phyloP scores from a whole-genome alignment of 768 basidiomycete genomes.

The Calocera viscosa region DNA sequence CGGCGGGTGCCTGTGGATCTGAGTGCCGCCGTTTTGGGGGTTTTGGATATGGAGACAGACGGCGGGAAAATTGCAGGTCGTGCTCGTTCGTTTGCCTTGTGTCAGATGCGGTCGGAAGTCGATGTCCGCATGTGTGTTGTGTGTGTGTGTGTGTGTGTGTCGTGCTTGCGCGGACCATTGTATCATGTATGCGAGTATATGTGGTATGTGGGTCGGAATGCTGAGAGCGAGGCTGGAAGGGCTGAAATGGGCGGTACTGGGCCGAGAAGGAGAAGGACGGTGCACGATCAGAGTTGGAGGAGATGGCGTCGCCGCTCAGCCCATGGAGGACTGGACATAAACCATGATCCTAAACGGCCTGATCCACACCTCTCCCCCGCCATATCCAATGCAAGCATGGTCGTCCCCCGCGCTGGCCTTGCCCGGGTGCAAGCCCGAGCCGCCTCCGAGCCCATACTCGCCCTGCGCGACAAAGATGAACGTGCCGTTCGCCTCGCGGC shows the following conservation, averaged over 20 bases:
- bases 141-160: too few species aligned
- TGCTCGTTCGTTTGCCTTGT: too few species aligned
- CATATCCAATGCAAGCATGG: slow-evolving; percentile 26
- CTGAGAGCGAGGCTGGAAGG: background rate
- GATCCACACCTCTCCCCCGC: slow-evolving; percentile 27
- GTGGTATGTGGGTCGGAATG: too few species aligned
- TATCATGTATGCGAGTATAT: too few species aligned
- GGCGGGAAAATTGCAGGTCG: background rate
- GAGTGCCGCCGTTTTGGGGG: background rate
- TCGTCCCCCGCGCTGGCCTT: slow-evolving; percentile 26
- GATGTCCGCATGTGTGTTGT: too few species aligned
- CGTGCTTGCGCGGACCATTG: too few species aligned
- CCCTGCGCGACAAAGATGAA: slow-evolving; percentile 23
- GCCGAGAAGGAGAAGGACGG: background rate
- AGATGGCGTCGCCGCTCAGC: background rate
- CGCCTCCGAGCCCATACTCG: slow-evolving; percentile 18
- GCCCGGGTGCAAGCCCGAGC: slow-evolving; percentile 17
- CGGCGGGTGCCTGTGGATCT: background rate
- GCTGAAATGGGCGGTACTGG: too few species aligned
- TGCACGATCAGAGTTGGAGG: background rate
- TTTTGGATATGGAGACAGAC: background rate
- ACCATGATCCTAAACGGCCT: slow-evolving; percentile 23
- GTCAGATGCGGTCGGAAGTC: too few species aligned
- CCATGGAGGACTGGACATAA: background rate
- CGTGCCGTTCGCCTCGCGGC: slow-evolving; percentile 21